Evolutionary conservation across 2,329 filamentous ascomycete species (phyloP), one percentile per base, ranked within the genome.

Genomic region (Talaromyces sp.): DNA sequence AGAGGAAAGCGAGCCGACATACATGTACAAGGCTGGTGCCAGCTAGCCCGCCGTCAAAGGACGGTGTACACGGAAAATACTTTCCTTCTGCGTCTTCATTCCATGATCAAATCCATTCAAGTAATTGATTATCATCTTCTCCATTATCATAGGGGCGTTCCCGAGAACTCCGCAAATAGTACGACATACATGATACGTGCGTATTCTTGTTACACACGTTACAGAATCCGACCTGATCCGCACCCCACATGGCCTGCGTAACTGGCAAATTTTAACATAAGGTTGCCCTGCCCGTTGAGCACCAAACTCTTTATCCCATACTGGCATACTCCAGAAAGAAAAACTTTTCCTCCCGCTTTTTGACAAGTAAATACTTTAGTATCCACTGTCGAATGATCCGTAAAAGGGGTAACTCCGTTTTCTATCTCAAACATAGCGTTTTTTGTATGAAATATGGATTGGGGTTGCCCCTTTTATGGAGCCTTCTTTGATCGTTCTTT

Each of bases 401-500:
- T 37, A 37, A 56, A 39, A 56, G 52, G 52, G 33, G 52, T 37
- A 39, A 35, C 27, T n/a, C 49, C 49, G 24, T 54, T 50, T 27
- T 50, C 22, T 54, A 27, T 54, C 49, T 54, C 49, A 54, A 50
- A 56, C 52, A 8, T 37, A 56, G 33, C 9, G 27, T 52, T 9
- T 31, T 50, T 50, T 50, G 45, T 49, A 49, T 56, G 50, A 6
- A 31, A 22, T 27, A 11, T 57, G 33, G 33, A 22, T 39, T 19
- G 45, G 39, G 39, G 14, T 45, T 43, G 27, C 56, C 56, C 56
- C 56, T 59, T 59, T 59, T 59, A 45, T 45, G 56, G 56, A 59
- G 56, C 27, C 56, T 59, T 59, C 56, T 59, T 59, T 59, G 22
- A 59, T 59, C 56, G 37, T 59, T 59, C 56, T 59, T 59, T 59